Base-by-base conservation (phyloP, 2,329 filamentous ascomycete species). In the Claviceps humidiphila region DNA sequence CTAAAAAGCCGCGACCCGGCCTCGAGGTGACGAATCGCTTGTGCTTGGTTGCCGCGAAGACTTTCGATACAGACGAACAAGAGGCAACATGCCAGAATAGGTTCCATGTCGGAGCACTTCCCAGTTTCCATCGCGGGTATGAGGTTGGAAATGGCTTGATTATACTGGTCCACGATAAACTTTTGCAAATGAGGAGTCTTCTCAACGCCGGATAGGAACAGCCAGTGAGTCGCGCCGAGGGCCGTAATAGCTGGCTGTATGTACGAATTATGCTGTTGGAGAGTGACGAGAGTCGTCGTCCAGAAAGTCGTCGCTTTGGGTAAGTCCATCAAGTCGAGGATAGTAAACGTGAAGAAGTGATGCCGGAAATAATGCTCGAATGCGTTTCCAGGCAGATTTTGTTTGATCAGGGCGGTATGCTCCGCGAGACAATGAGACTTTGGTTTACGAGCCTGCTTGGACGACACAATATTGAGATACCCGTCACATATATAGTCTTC, bases 331-430 rank as follows among this genome's bases (percentile, higher is more conserved):
- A 51, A 30, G 37, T 51, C 50, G 16, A 46, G 34, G 20, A 51
- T 46, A 22, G 50, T 47, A 20, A 38, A 51, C n/a, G 50, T 41
- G 11, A 51, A 51, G 50, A 51, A 51, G 43, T 51, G 50, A 41
- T 51, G 42, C 22, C 20, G 42, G 50, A 46, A 51, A 51, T 40
- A 51, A 14, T 51, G 50, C 37, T 26, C 50, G 20, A 40, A 46
- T 9, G 37, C 37, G 16, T 51, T 37, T 22, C 50, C 50, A n/a
- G 50, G 50, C 34, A 51, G 20, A 20, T 34, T 41, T 16, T 43
- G 34, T 17, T n/a, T n/a, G 13, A 17, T 24, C 16, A 38, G 17
- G 14, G 34, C 9, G 34, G 30, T 11, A 17, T 39, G 41, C 17
- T 17, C 14, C 41, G 26, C 13, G 17, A 51, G 24, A 7, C 34